Evolutionary conservation across 306 rosid genomes (phyloP).

Genomic region (Acacia confusa): DNA sequence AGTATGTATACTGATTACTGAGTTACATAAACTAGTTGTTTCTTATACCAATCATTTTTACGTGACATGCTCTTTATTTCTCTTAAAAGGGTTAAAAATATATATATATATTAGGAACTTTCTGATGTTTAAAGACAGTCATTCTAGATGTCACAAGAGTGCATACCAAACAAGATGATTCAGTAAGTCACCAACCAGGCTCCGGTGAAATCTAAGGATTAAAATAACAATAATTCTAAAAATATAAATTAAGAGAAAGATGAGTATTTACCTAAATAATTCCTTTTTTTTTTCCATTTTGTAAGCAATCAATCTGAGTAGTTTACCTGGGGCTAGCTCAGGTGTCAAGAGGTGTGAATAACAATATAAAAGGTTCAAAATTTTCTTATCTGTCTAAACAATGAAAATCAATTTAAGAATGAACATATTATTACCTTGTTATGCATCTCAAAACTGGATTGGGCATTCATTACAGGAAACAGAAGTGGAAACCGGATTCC

Average conservation of each 20-base stretch:
- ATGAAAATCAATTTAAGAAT: not conserved
- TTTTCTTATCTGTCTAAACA: not conserved
- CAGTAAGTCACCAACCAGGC: not conserved
- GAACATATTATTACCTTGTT: not conserved
- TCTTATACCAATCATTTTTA: not conserved
- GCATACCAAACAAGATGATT: slow-evolving; percentile 3
- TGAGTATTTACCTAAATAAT: not conserved
- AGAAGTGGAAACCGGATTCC: slow-evolving; percentile 51
- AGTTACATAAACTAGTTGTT: not conserved
- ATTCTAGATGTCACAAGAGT: not conserved
- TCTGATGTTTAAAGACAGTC: not conserved
- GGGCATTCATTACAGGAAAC: slow-evolving; percentile 37
- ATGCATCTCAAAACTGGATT: slow-evolving; percentile 4
- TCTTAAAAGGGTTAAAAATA: not conserved
- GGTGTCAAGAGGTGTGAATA: not conserved
- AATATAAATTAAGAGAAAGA: not conserved
- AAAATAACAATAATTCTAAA: not conserved
- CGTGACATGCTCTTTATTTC: not conserved
- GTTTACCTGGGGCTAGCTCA: too few species aligned
- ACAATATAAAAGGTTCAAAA: not conserved
- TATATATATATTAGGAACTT: not conserved
- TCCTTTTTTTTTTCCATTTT: not conserved
- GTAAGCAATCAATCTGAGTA: not conserved
- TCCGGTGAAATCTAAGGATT: not conserved
- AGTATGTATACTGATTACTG: not conserved